Evolutionary conservation across 176 grass and related monocot genomes (phyloP).

Genomic region (Musa itinerans): DNA sequence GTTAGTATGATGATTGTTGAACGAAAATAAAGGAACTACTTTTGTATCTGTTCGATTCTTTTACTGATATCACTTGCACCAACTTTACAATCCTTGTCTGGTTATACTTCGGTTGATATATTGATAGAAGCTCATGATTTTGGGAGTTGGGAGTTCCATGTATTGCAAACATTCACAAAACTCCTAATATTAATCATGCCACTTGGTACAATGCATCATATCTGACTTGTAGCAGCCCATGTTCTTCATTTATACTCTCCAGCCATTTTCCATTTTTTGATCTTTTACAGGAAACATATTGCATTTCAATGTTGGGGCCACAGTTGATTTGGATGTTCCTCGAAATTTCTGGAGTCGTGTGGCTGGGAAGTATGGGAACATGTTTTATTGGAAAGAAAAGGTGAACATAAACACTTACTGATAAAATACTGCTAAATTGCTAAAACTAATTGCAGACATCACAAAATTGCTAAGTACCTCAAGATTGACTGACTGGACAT

Average conservation of each 20-base stretch:
- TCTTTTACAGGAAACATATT: constrained; percentile 65
- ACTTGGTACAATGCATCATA: background rate
- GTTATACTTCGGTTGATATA: too few relatives aligned
- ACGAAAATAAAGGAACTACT: background rate
- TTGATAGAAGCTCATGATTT: too few relatives aligned
- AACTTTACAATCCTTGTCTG: too few relatives aligned
- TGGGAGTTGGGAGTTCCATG: background rate
- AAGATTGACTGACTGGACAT: too few relatives aligned
- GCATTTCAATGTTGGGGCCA: constrained; percentile 84
- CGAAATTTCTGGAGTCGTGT: constrained; percentile 84
- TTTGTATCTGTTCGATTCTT: background rate
- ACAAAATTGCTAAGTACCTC: background rate
- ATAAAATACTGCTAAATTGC: background rate
- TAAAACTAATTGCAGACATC: background rate
- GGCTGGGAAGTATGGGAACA: constrained; percentile 81
- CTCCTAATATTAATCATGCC: background rate
- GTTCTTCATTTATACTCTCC: background rate
- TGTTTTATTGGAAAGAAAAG: constrained; percentile 99
- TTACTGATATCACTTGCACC: background rate
- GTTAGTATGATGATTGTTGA: background rate
- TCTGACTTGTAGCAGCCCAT: constrained; percentile 1
- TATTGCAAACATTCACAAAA: background rate
- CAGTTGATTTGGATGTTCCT: constrained; percentile 80
- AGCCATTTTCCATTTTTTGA: background rate
- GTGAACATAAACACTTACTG: constrained; percentile 18